phyloP scores from a whole-genome alignment of 768 basidiomycete genomes.

The Mycena galopus region DNA sequence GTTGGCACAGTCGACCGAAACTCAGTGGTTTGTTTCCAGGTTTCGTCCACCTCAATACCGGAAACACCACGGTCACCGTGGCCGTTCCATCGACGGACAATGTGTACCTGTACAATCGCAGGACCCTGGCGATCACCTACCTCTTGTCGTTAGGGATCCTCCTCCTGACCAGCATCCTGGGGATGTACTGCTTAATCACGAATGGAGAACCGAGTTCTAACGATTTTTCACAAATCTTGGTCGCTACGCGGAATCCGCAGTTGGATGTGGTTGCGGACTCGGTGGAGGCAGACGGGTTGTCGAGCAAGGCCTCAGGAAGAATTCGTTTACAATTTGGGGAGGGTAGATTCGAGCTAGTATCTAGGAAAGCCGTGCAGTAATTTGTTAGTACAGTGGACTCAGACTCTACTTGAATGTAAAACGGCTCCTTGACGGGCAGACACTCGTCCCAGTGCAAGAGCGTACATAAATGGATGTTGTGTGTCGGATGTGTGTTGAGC shows the following conservation, averaged over 20 bases:
- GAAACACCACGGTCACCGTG: constrained; percentile 3
- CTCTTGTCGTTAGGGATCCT: neutral
- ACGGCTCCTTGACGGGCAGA: too few species aligned
- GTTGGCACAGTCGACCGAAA: too few species aligned
- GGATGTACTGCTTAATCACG: constrained; percentile 10
- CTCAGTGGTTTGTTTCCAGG: neutral
- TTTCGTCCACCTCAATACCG: constrained; percentile 8
- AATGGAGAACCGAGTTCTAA: constrained; percentile 20
- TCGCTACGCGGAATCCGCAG: constrained; percentile 24
- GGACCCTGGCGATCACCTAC: constrained; percentile 18
- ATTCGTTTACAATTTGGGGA: constrained; percentile 8
- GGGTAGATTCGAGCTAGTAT: neutral
- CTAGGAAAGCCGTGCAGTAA: too few species aligned
- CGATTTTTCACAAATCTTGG: constrained; percentile 14
- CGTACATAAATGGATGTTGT: too few species aligned
- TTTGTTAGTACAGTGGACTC: too few species aligned
- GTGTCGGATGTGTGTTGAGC: too few species aligned
- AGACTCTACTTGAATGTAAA: too few species aligned
- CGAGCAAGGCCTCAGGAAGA: neutral
- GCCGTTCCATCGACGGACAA: constrained; percentile 10
- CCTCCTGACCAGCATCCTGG: constrained; percentile 3
- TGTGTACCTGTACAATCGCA: constrained; percentile 17
- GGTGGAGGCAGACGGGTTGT: constrained; percentile 9
- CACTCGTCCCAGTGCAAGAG: too few species aligned
- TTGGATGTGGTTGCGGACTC: constrained; percentile 11